Percentiles rank a stretch among this genome's conserved stretches.
These are phyloP conservation scores for Penicillium sp. DNA, from an alignment of 2,329 filamentous ascomycete genomes.

Conservation along the genomic window DNA sequence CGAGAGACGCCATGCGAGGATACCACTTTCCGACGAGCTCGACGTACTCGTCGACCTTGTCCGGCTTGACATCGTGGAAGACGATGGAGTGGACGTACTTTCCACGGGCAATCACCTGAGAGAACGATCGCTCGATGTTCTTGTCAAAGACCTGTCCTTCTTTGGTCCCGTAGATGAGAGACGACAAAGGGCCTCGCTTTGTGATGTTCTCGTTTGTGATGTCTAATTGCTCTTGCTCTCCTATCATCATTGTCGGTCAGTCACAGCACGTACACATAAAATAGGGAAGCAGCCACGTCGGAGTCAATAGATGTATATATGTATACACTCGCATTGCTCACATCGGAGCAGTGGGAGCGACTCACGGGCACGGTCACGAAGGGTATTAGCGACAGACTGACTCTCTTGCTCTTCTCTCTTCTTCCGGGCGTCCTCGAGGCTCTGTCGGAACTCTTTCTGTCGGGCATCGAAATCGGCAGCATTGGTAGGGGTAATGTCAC, in stretches of 20 bases:
- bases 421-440: slow-evolving; percentile 71
- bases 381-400: slow-evolving; percentile 55
- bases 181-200: slow-evolving; percentile 72
- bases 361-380: slow-evolving; percentile 34
- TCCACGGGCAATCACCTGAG: slow-evolving; percentile 86
- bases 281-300: slow-evolving; percentile 24
- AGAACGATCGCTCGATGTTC: slow-evolving; percentile 94
- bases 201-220: slow-evolving; percentile 52
- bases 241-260: slow-evolving; percentile 19
- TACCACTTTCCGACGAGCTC: slow-evolving; percentile 89
- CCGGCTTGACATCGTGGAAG: slow-evolving; percentile 91
- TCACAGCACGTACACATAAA: slow-evolving; percentile 35
- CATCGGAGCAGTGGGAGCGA: slow-evolving; percentile 42
- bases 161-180: slow-evolving; percentile 93
- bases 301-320: slow-evolving; percentile 25
- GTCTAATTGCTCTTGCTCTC: slow-evolving; percentile 58
- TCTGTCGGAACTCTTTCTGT: slow-evolving; percentile 82
- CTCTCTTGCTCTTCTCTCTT: slow-evolving; percentile 78
- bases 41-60: slow-evolving; percentile 93
- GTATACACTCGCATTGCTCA: slow-evolving; percentile 42
- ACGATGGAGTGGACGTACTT: slow-evolving; percentile 99
- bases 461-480: slow-evolving; percentile 74
- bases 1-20: slow-evolving; percentile 75
- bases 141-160: slow-evolving; percentile 91
- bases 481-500: slow-evolving; percentile 73